These are phyloP conservation scores for Ceratocystis papillata DNA, from an alignment of 2,329 filamentous ascomycete genomes.

Conservation along the genomic window DNA sequence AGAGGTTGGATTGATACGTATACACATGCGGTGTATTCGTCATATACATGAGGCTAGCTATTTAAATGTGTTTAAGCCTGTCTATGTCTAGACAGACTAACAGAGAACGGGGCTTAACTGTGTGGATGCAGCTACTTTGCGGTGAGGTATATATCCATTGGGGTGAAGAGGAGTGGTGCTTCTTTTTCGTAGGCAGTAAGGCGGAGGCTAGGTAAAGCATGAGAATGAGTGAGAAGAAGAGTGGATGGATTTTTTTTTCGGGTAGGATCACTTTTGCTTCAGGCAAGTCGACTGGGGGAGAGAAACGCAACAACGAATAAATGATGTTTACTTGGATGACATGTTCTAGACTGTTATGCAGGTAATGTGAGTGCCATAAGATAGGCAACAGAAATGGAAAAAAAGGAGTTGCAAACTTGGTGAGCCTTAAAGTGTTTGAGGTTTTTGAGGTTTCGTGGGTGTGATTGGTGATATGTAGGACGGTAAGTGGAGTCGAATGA, in stretches of 20 bases:
- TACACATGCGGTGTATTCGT: neutral
- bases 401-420: no score
- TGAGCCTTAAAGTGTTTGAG: no score
- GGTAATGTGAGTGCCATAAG: no score
- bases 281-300: neutral
- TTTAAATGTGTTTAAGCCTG: neutral
- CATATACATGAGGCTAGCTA: neutral
- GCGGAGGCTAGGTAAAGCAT: neutral
- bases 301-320: neutral
- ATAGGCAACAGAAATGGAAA: no score
- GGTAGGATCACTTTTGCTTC: neutral
- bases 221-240: neutral
- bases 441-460: no score
- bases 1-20: neutral
- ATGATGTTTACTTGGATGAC: neutral
- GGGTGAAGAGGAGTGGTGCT: neutral
- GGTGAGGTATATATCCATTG: neutral
- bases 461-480: no score
- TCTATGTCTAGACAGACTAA: neutral
- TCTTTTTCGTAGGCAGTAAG: neutral
- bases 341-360: no score
- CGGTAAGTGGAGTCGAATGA: no score
- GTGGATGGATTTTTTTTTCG: neutral
- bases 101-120: neutral
- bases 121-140: neutral